Evolutionary conservation across 2,329 filamentous ascomycete genomes (phyloP).

Genomic region (Alternaria incomplexa): DNA sequence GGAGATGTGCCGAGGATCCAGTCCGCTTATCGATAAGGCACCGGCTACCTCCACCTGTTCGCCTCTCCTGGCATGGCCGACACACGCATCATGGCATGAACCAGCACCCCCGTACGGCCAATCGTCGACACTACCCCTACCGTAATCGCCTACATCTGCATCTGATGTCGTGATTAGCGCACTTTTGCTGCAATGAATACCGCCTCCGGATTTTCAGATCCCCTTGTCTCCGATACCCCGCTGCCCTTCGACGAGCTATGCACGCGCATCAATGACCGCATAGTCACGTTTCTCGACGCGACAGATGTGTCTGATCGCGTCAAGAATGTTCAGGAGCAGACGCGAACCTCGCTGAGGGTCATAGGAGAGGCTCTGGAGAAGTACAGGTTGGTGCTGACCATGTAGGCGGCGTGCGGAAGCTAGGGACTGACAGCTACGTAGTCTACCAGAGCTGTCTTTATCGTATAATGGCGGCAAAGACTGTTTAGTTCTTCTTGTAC

Average conservation of each 20-base stretch:
- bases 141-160: slow-evolving; percentile 23
- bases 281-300: slow-evolving; percentile 70
- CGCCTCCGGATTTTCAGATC: slow-evolving; percentile 35
- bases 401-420: slow-evolving; percentile 3
- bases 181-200: slow-evolving; percentile 47
- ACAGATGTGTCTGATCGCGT: slow-evolving; percentile 64
- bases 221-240: slow-evolving; percentile 50
- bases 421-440: slow-evolving; percentile 48
- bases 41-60: slow-evolving; percentile 22
- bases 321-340: slow-evolving; percentile 73
- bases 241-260: slow-evolving; percentile 56
- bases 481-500: slow-evolving; percentile 87
- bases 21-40: slow-evolving; percentile 26
- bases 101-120: slow-evolving; percentile 20
- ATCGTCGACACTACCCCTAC: slow-evolving; percentile 17
- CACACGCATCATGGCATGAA: slow-evolving; percentile 33
- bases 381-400: slow-evolving; percentile 67
- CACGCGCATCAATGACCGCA: slow-evolving; percentile 62
- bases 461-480: slow-evolving; percentile 99
- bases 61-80: slow-evolving; percentile 17
- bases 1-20: slow-evolving; percentile 17
- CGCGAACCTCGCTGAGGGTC: slow-evolving; percentile 72
- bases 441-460: slow-evolving; percentile 78
- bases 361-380: slow-evolving; percentile 75
- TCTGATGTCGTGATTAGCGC: slow-evolving; percentile 44